These are phyloP conservation scores for Kickxella alabastrina DNA, from an alignment of 192 early-diverging fungal genomes.

Conservation along the genomic window DNA sequence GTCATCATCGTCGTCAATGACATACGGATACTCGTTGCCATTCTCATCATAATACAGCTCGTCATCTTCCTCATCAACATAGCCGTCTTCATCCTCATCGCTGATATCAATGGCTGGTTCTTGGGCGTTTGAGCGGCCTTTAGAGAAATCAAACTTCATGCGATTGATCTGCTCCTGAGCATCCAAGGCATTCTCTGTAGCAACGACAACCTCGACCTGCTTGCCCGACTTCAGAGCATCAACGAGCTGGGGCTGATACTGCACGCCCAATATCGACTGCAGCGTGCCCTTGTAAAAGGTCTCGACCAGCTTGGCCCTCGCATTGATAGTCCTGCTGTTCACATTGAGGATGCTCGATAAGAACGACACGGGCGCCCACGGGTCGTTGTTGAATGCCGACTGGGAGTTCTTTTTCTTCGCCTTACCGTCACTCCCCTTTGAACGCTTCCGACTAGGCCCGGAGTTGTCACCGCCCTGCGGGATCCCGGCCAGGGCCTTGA, in stretches of 20 bases:
- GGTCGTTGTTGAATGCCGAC: constrained; percentile 19
- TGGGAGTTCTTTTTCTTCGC: neutral
- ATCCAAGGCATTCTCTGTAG: neutral
- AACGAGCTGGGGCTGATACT: constrained; percentile 36
- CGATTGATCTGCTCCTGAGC: constrained; percentile 20
- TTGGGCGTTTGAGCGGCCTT: too few species aligned
- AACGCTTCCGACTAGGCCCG: constrained; percentile 17
- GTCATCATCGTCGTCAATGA: neutral
- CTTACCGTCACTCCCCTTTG: constrained; percentile 17
- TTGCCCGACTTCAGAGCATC: too few species aligned
- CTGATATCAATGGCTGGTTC: neutral
- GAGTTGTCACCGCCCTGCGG: neutral
- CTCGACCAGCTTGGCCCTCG: constrained; percentile 13
- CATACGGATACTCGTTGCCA: neutral
- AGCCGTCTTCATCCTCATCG: too few species aligned
- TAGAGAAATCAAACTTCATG: constrained; percentile 31
- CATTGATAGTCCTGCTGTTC: constrained; percentile 4
- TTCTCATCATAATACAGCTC: neutral
- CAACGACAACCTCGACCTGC: too few species aligned
- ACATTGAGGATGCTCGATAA: constrained; percentile 43
- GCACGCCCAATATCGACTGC: constrained; percentile 31
- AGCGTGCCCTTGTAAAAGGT: constrained; percentile 32
- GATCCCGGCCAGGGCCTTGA: constrained; percentile 2
- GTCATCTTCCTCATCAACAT: too few species aligned
- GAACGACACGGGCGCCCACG: constrained; percentile 45